These are phyloP conservation scores for Hypomyces perniciosus DNA, from an alignment of 2,329 filamentous ascomycete species.

Conservation along the genomic window DNA sequence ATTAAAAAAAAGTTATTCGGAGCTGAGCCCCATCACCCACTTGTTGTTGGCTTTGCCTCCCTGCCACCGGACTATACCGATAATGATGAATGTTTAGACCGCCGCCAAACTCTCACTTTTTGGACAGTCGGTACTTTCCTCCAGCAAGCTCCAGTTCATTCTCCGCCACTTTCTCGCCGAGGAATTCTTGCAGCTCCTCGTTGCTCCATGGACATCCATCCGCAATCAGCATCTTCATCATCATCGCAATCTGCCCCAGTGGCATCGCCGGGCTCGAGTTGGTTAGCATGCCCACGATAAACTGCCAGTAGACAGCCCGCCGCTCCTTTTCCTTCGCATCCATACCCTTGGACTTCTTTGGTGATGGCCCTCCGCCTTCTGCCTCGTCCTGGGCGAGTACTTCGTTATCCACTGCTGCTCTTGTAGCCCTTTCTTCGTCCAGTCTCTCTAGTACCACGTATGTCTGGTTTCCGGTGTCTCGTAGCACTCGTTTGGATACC, in stretches of 20 bases:
- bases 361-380: conserved; percentile 31
- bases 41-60: no score
- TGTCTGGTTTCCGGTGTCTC: conserved; percentile 45
- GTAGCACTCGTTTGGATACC: conserved; percentile 62
- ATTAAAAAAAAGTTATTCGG: neutral
- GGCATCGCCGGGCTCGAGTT: conserved; percentile 80
- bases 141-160: conserved; percentile 64
- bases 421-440: conserved; percentile 30
- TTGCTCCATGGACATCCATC: conserved; percentile 86
- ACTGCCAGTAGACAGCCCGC: conserved; percentile 73
- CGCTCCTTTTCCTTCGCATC: conserved; percentile 59
- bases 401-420: conserved; percentile 28
- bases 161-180: conserved; percentile 69
- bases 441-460: conserved; percentile 66
- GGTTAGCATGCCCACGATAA: conserved; percentile 91
- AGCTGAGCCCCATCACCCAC: neutral
- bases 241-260: conserved; percentile 76
- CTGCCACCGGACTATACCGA: neutral
- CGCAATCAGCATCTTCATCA: conserved; percentile 87
- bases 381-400: conserved; percentile 17
- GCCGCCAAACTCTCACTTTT: conserved; percentile 39
- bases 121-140: conserved; percentile 63
- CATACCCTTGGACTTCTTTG: conserved; percentile 48
- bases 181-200: conserved; percentile 77
- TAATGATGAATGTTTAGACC: neutral